Evolutionary conservation across 139 green algal genomes (phyloP), one percentile per base, ranked within the genome.

Genomic region (Tetradesmus obliquus): DNA sequence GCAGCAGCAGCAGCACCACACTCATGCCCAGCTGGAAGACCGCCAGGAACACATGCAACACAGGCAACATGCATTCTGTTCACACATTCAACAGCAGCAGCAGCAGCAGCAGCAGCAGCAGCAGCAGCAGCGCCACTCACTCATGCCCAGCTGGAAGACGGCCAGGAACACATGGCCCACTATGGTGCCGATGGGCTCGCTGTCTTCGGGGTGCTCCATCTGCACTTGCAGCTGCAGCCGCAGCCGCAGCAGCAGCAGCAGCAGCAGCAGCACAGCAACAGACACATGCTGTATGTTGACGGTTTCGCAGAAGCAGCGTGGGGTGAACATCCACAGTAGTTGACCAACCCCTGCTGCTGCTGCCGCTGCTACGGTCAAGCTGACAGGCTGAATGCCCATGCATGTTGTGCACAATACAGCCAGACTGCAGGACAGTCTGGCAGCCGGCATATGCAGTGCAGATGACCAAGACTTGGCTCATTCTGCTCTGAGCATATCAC

Each of bases 151-250:
- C 32, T 90, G 85, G 20, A 94, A 32, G 6, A 95, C 87, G 5
- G 79, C 86, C 24, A 93, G 88, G 51, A 94, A 81, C 9, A 94
- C 87, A 2, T 87, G 55, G 0, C 91, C 74, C 7, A 85, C 92
- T 7, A 86, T 45, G 5, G 74, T 12, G 3, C 58, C 51, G 6
- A 89, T 60, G 17, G 62, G 72, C 58, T 57, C 85, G 9, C 6
- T 3, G 17, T 89, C 66, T 19, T 62, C 85, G 7, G 32, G 66
- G 85, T 89, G 85, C 62, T 89, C 85, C 62, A 89, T 60, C 5
- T 20, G 55, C 45, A 66, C 2, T 82, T 89, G 62, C 5, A 89
- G 66, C 85, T 89, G 66, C 85, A 82, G 0, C 45, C 4, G 5
- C 51, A n/a, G 13, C 32, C 10, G 45, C 12, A 76, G 17, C 17